Evolutionary conservation across 139 green algal genomes (phyloP).

Genomic region (Nannochloris sp.): DNA sequence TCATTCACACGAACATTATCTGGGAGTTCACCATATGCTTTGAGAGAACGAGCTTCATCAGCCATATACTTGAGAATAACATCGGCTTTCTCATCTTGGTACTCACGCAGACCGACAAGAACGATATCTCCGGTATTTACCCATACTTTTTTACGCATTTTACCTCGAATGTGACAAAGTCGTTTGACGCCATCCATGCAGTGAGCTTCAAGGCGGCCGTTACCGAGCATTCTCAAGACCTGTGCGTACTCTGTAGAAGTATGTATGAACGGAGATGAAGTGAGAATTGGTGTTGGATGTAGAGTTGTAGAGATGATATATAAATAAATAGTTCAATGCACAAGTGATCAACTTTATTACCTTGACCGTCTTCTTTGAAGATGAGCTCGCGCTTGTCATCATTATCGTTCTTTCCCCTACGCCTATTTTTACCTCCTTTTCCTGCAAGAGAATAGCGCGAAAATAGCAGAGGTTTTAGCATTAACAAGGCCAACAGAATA

Average conservation of each 20-base stretch:
- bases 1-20: conserved; percentile 82
- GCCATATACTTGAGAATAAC: conserved; percentile 99
- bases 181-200: conserved; percentile 98
- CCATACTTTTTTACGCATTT: conserved; percentile 99
- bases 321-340: too few relatives aligned
- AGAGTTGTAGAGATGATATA: too few relatives aligned
- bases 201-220: conserved; percentile 92
- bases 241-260: conserved; percentile 73
- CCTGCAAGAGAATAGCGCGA: conserved; percentile 30
- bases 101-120: conserved; percentile 95
- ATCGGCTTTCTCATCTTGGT: conserved; percentile 99
- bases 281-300: background rate
- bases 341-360: conserved; percentile 11
- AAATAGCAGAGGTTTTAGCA: too few relatives aligned
- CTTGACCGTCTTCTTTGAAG: conserved; percentile 98
- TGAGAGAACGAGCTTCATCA: conserved; percentile 87
- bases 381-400: conserved; percentile 99
- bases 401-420: conserved; percentile 81
- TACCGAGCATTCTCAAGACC: conserved; percentile 97
- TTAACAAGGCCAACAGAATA: too few relatives aligned
- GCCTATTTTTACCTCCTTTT: conserved; percentile 60
- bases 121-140: conserved; percentile 93
- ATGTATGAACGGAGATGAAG: background rate
- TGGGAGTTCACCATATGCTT: conserved; percentile 96
- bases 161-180: conserved; percentile 97